Evolutionary conservation across 768 basidiomycete genomes (phyloP).

Genomic region (Pisolithus marmoratus): DNA sequence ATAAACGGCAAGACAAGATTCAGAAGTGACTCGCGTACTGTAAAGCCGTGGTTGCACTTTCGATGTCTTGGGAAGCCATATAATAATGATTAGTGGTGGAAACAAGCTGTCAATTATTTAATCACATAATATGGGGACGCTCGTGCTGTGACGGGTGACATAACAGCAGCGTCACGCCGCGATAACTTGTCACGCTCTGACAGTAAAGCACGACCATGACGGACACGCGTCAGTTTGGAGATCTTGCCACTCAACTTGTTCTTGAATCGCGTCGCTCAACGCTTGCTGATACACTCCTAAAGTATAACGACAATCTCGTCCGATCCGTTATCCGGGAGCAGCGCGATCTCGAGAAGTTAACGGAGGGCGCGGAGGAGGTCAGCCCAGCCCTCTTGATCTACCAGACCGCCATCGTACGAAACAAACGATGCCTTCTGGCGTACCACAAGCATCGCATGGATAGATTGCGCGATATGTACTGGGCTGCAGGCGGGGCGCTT

Average conservation of each 20-base stretch:
- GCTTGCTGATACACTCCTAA: constrained; percentile 75
- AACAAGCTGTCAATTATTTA: not conserved
- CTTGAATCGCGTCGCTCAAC: constrained; percentile 83
- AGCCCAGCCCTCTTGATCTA: constrained; percentile 67
- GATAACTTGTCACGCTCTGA: constrained; percentile 7
- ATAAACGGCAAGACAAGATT: not conserved
- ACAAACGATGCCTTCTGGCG: constrained; percentile 93
- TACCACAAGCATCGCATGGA: constrained; percentile 88
- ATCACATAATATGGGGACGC: not conserved
- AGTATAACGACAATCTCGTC: constrained; percentile 88
- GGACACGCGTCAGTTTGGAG: constrained; percentile 67
- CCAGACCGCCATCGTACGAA: constrained; percentile 84
- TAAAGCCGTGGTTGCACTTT: constrained; percentile 37
- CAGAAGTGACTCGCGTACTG: constrained; percentile 24
- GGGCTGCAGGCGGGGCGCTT: constrained; percentile 82
- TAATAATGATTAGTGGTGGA: constrained; percentile 13
- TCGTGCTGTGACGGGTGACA: constrained; percentile 1
- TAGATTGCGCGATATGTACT: constrained; percentile 82
- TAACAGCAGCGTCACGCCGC: constrained; percentile 2
- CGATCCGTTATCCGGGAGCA: constrained; percentile 86
- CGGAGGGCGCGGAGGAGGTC: constrained; percentile 42
- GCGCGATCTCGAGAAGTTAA: constrained; percentile 70
- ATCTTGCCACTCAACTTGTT: constrained; percentile 84
- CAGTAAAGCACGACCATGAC: constrained; percentile 30
- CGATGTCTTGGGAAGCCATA: constrained; percentile 38